A percentile compares a stretch with the other conserved stretches of the same genome.
Conservation (phyloP, 768 basidiomycete species). For the Rhodocollybia butyracea region DNA sequence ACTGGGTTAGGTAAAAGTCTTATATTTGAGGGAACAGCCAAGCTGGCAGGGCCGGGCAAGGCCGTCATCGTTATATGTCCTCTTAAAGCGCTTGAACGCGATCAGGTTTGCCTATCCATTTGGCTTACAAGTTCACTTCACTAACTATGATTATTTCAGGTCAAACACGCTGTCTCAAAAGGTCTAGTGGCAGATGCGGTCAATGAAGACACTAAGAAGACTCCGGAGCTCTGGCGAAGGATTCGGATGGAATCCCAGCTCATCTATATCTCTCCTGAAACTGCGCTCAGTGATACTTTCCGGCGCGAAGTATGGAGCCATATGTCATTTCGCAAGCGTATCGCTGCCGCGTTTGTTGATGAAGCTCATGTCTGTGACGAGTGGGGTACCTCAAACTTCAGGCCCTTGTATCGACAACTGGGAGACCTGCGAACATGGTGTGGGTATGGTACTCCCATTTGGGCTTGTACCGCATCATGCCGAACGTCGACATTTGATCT, state of each 20-base stretch:
- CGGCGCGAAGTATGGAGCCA: constrained; percentile 24
- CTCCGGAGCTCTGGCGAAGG: constrained; percentile 14
- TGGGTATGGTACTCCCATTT: constrained; percentile 24
- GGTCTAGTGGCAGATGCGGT: constrained; percentile 21
- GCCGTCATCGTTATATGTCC: constrained; percentile 23
- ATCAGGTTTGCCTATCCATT: constrained; percentile 19
- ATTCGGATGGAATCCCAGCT: constrained; percentile 12
- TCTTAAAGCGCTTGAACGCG: constrained; percentile 25
- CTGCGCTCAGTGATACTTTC: constrained; percentile 23
- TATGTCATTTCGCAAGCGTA: constrained; percentile 18
- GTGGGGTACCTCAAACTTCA: constrained; percentile 27
- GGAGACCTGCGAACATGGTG: constrained; percentile 18
- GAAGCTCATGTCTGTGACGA: constrained; percentile 32
- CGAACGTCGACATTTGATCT: constrained; percentile 21
- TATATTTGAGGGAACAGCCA: constrained; percentile 23
- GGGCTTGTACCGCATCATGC: constrained; percentile 25
- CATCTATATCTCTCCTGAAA: constrained; percentile 22
- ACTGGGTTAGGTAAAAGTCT: constrained; percentile 27
- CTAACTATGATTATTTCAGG: constrained; percentile 8
- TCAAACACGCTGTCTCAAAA: constrained; percentile 18
- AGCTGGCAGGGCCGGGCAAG: constrained; percentile 13
- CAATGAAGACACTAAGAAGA: constrained; percentile 24
- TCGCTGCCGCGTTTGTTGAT: constrained; percentile 25
- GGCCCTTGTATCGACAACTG: constrained; percentile 21
- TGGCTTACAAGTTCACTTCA: not conserved